Percentiles rank a stretch among this genome's conserved stretches.
phyloP scores from a whole-genome alignment of 768 basidiomycete species.

The Lentinula edodes region DNA sequence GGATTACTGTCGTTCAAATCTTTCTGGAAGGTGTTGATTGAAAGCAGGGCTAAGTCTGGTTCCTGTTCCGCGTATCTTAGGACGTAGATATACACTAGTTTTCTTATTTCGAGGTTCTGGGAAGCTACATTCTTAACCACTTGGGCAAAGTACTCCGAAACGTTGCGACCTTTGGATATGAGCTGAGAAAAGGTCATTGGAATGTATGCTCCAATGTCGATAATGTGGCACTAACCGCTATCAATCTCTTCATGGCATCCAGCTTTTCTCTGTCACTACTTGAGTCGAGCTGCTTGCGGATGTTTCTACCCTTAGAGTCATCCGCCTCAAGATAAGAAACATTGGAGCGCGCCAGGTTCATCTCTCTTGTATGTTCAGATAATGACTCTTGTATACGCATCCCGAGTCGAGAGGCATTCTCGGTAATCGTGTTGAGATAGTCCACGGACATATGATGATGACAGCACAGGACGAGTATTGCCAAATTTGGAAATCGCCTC shows the following conservation, averaged over 20 bases:
- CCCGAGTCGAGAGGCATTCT: slow-evolving; percentile 80
- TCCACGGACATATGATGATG: slow-evolving; percentile 31
- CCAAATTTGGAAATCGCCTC: slow-evolving; percentile 2
- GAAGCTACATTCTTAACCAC: slow-evolving; percentile 98
- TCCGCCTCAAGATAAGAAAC: slow-evolving; percentile 69
- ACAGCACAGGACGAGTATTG: background rate
- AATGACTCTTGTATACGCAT: slow-evolving; percentile 81
- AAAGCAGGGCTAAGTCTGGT: slow-evolving; percentile 90
- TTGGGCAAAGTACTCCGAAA: slow-evolving; percentile 91
- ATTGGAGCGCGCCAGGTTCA: slow-evolving; percentile 51
- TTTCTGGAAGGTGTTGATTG: slow-evolving; percentile 98
- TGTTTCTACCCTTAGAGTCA: slow-evolving; percentile 71
- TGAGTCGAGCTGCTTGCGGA: slow-evolving; percentile 83
- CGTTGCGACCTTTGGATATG: slow-evolving; percentile 88
- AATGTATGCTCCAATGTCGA: background rate
- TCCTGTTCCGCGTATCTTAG: slow-evolving; percentile 89
- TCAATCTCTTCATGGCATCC: slow-evolving; percentile 91
- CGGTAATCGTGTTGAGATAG: slow-evolving; percentile 54
- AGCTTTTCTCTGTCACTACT: slow-evolving; percentile 85
- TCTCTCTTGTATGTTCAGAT: slow-evolving; percentile 74
- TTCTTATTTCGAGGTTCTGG: slow-evolving; percentile 87
- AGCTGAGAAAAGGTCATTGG: slow-evolving; percentile 42
- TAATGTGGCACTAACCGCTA: slow-evolving; percentile 61
- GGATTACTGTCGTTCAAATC: slow-evolving; percentile 91
- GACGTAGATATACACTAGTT: slow-evolving; percentile 97